These are phyloP conservation scores for Durio zibethinus DNA, from an alignment of 345 rosid genomes.

Conservation along the genomic window DNA sequence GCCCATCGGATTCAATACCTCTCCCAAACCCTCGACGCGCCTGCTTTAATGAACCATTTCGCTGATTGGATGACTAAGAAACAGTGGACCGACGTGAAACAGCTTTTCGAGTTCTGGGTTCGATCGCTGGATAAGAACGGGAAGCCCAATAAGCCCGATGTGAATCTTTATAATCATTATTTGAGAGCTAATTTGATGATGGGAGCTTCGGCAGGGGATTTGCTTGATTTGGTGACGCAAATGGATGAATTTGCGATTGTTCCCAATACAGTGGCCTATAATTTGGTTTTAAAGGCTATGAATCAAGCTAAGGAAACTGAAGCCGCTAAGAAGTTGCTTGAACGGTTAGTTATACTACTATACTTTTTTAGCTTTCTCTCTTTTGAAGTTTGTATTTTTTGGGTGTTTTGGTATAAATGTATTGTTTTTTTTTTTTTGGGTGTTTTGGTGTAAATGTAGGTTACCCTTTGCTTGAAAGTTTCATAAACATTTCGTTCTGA, in stretches of 20 bases:
- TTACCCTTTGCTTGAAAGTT: background rate
- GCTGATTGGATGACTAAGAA: slow-evolving; percentile 79
- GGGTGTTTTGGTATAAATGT: background rate
- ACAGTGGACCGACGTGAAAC: slow-evolving; percentile 74
- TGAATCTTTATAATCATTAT: slow-evolving; percentile 66
- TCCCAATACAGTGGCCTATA: slow-evolving; percentile 80
- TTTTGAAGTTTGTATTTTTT: background rate
- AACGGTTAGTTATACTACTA: slow-evolving; percentile 44
- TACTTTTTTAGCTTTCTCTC: background rate
- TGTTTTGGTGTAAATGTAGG: background rate
- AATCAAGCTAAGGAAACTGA: slow-evolving; percentile 48
- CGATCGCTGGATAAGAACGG: slow-evolving; percentile 70
- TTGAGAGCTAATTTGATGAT: slow-evolving; percentile 78
- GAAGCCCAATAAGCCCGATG: slow-evolving; percentile 83
- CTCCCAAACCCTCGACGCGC: slow-evolving; percentile 43
- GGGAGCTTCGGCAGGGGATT: slow-evolving; percentile 47
- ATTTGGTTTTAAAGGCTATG: slow-evolving; percentile 84
- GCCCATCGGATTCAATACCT: slow-evolving; percentile 39
- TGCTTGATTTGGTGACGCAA: slow-evolving; percentile 66
- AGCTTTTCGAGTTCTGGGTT: slow-evolving; percentile 78
- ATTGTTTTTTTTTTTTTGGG: too few relatives aligned
- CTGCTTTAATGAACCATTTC: slow-evolving; percentile 50
- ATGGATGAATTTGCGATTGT: slow-evolving; percentile 61
- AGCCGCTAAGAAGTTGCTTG: slow-evolving; percentile 73
- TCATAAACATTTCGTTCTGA: background rate